Evolutionary conservation across 2,329 filamentous ascomycete genomes (phyloP).

Genomic region (Chaetomium sp.): DNA sequence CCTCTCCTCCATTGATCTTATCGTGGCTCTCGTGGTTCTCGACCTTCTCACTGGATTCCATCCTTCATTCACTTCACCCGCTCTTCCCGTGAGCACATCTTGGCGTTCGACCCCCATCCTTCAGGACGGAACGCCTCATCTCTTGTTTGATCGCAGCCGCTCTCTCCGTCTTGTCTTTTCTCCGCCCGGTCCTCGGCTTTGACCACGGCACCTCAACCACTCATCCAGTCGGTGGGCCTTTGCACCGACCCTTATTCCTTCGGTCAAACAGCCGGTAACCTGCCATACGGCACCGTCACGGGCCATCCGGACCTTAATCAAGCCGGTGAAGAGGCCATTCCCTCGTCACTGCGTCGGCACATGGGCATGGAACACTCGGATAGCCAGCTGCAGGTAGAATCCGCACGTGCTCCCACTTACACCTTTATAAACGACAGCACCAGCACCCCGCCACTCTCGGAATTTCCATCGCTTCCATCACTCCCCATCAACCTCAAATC

Average conservation of each 20-base stretch:
- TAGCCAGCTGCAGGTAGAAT: constrained; percentile 9
- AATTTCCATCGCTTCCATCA: not conserved
- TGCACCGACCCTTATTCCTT: not conserved
- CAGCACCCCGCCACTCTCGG: constrained; percentile 4
- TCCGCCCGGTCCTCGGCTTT: not conserved
- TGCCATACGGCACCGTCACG: not conserved
- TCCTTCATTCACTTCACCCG: not conserved
- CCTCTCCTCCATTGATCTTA: not conserved
- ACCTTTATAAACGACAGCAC: constrained; percentile 12
- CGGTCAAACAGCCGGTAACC: not conserved
- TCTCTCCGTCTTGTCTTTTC: not conserved
- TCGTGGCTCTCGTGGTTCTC: not conserved
- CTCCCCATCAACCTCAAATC: not conserved
- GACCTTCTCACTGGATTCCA: no score
- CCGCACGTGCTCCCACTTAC: constrained; percentile 18
- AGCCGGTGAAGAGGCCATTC: not conserved
- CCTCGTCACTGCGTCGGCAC: not conserved
- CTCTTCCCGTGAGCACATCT: not conserved
- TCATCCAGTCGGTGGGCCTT: not conserved
- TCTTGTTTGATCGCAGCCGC: constrained; percentile 3
- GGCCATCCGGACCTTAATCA: not conserved
- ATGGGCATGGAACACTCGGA: constrained; percentile 17
- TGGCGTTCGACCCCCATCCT: not conserved
- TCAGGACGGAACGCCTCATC: not conserved
- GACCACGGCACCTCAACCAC: not conserved